A percentile compares a stretch with the other conserved stretches of the same genome.
Evolutionary conservation across 306 rosid species (phyloP).

Genomic region (Cucumis cinereus): DNA sequence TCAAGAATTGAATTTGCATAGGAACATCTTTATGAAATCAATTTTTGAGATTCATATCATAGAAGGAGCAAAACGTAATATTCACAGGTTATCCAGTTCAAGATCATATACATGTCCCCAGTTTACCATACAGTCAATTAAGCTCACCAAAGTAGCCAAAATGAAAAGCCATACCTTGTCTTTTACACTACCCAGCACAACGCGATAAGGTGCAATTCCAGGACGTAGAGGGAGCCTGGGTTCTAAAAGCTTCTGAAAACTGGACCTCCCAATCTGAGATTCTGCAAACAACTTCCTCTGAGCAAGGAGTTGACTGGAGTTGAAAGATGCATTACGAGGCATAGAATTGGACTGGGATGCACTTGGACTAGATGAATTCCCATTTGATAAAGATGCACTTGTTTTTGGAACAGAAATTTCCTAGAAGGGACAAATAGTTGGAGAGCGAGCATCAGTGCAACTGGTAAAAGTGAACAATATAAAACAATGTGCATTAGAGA

Average conservation of each 20-base stretch:
- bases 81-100: not conserved
- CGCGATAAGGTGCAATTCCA: slow-evolving; percentile 71
- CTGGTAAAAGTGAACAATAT: not conserved
- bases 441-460: not conserved
- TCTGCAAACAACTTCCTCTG: slow-evolving; percentile 53
- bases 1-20: not conserved
- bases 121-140: slow-evolving; percentile 2
- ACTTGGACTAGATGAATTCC: slow-evolving; percentile 21
- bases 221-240: slow-evolving; percentile 59
- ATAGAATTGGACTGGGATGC: slow-evolving; percentile 19
- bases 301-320: slow-evolving; percentile 35
- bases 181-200: slow-evolving; percentile 71
- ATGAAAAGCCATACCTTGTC: slow-evolving; percentile 49
- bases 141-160: not conserved
- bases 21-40: not conserved
- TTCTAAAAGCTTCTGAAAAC: slow-evolving; percentile 84
- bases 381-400: slow-evolving; percentile 16
- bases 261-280: slow-evolving; percentile 61
- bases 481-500: not conserved
- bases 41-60: not conserved
- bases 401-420: slow-evolving; percentile 10
- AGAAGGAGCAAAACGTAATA: not conserved
- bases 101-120: not conserved
- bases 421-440: slow-evolving; percentile 1
- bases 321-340: slow-evolving; percentile 30